Evolutionary conservation across 495 filamentous ascomycete genomes (phyloP).

Genomic region (Penicillium parvum): DNA sequence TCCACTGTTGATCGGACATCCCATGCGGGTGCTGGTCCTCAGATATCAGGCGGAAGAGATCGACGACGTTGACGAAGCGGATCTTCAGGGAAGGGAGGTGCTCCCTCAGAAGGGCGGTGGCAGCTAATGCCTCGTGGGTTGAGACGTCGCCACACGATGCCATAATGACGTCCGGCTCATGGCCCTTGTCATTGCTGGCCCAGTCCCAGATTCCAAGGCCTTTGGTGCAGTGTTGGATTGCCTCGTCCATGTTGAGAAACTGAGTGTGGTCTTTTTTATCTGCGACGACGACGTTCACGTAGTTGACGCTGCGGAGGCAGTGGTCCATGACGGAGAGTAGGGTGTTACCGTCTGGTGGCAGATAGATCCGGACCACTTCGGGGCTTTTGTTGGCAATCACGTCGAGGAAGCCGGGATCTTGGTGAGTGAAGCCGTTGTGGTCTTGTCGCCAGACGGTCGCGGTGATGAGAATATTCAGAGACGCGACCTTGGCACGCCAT

Average conservation of each 20-base stretch:
- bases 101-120: constrained; percentile 60
- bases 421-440: constrained; percentile 76
- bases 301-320: constrained; percentile 63
- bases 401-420: constrained; percentile 73
- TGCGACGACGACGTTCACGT: constrained; percentile 71
- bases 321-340: constrained; percentile 65
- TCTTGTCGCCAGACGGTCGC: constrained; percentile 75
- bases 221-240: constrained; percentile 66
- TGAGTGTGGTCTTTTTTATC: constrained; percentile 75
- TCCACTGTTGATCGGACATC: constrained; percentile 56
- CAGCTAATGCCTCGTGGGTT: constrained; percentile 65
- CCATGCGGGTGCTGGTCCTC: constrained; percentile 63
- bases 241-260: constrained; percentile 62
- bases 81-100: constrained; percentile 63
- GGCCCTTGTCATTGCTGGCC: constrained; percentile 53
- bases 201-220: constrained; percentile 58
- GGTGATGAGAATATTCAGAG: constrained; percentile 70
- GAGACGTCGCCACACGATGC: constrained; percentile 66
- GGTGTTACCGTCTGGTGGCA: constrained; percentile 70
- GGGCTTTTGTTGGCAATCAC: constrained; percentile 71
- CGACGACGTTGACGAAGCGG: constrained; percentile 70
- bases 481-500: constrained; percentile 63
- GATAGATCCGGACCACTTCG: constrained; percentile 71
- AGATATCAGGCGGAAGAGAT: constrained; percentile 69
- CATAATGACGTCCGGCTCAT: constrained; percentile 65